Base-by-base conservation (phyloP, 208 protist genomes). In the Leishmania gerbilli region DNA sequence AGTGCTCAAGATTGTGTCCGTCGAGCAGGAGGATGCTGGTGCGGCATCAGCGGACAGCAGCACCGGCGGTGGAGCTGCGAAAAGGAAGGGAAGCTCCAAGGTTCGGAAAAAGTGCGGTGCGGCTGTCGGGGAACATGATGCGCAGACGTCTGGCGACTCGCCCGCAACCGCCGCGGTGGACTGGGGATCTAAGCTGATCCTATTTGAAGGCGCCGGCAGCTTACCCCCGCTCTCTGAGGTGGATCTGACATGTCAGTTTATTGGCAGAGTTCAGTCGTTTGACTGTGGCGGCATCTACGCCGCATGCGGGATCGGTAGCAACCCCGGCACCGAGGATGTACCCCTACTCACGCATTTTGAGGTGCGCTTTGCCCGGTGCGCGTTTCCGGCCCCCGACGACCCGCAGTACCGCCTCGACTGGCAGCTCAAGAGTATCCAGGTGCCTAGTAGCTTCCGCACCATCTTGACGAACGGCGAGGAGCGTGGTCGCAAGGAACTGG, bases 351-450 rank as follows among this genome's bases (percentile, higher is more conserved):
- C 94, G 1, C 94, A 97, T 76, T 93, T 97, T 69, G 94, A 97
- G 71, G 94, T 97, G 19, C 69, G 84, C n/a, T 88, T 93, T 53
- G 92, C 92, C 27, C 92, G 94, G 45, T 86, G 86, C 31, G 94
- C 94, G 62, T 97, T 97, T 69, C 94, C 94, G 9, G 96, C 90
- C 77, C 90, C 92, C 2, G 94, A 97, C 78, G 81, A 95, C 72
- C 89, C 94, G 62, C 79, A 86, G 75, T 94, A 95, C 76, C 89
- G 93, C 64, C 71, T 95, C 1, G 79, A 86, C 3, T 95, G 91
- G 90, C 80, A 88, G 47, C 77, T 95, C 60, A 81, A 89, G 84
- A 87, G 76, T 5, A 56, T 95, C 4, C 88, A 91, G 77, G 79
- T 96, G 7, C 91, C 91, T 0, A 67, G 76, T 47, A 53, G 40